Evolutionary conservation across 352 stramenopile species (phyloP).

Genomic region (Phytophthora sp.): DNA sequence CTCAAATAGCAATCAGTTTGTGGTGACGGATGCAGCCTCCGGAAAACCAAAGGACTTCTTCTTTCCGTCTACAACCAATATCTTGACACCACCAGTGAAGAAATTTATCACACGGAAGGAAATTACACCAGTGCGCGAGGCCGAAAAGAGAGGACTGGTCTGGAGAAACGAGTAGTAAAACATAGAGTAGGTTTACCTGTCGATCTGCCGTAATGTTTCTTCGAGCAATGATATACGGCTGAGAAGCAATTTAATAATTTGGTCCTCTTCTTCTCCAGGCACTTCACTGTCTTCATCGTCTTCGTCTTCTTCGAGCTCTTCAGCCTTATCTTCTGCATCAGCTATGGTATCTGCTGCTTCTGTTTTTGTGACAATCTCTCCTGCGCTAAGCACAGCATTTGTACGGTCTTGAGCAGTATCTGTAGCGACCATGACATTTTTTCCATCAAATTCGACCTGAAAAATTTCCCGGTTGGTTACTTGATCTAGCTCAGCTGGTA

Average conservation of each 20-base stretch:
- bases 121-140: slow-evolving; percentile 34
- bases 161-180: slow-evolving; percentile 52
- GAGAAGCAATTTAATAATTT: slow-evolving; percentile 49
- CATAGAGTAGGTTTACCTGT: slow-evolving; percentile 17
- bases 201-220: slow-evolving; percentile 41
- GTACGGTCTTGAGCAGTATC: background rate
- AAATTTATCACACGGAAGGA: slow-evolving; percentile 59
- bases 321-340: background rate
- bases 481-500: background rate
- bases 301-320: slow-evolving; percentile 12
- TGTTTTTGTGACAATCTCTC: background rate
- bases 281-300: slow-evolving; percentile 14
- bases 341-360: background rate
- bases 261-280: slow-evolving; percentile 33
- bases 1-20: slow-evolving; percentile 45
- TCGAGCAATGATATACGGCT: slow-evolving; percentile 53
- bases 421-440: background rate
- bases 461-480: no score
- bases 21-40: slow-evolving; percentile 37
- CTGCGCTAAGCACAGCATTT: background rate
- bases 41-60: slow-evolving; percentile 59
- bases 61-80: slow-evolving; percentile 60
- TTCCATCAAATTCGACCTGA: no score
- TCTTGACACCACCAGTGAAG: slow-evolving; percentile 69
- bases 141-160: slow-evolving; percentile 56